These are phyloP conservation scores for Cladosporium sp. DNA, from an alignment of 2,329 filamentous ascomycete species.

Conservation along the genomic window DNA sequence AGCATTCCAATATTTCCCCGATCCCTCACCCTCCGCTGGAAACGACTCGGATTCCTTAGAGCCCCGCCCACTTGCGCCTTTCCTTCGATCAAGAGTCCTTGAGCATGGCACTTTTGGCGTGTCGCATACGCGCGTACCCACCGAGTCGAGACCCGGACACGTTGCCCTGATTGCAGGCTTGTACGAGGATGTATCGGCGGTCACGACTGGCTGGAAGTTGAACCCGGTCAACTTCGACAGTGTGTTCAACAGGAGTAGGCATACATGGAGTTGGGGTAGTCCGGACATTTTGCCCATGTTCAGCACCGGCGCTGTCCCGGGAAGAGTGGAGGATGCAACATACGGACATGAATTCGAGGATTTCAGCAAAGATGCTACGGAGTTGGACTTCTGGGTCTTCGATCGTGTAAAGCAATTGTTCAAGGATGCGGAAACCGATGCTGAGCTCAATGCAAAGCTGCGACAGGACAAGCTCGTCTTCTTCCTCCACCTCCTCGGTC, in stretches of 20 bases:
- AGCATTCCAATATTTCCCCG: conserved; percentile 87
- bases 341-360: conserved; percentile 86
- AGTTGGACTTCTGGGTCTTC: conserved; percentile 92
- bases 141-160: conserved; percentile 92
- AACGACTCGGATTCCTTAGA: conserved; percentile 56
- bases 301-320: conserved; percentile 81
- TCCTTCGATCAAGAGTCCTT: conserved; percentile 81
- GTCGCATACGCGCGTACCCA: conserved; percentile 93
- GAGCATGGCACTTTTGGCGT: conserved; percentile 93
- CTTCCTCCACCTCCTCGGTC: conserved; percentile 85
- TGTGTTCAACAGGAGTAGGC: conserved; percentile 91
- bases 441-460: conserved; percentile 66
- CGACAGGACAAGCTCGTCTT: conserved; percentile 86
- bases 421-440: conserved; percentile 70
- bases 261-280: conserved; percentile 99
- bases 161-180: conserved; percentile 94
- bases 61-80: conserved; percentile 81
- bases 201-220: conserved; percentile 96
- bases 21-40: conserved; percentile 65
- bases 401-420: conserved; percentile 88
- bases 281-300: conserved; percentile 98
- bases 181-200: conserved; percentile 96
- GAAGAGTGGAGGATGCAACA: conserved; percentile 78
- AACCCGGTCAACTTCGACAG: conserved; percentile 99
- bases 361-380: conserved; percentile 74